Base-by-base conservation (phyloP, 2,329 filamentous ascomycete species). In the Arthrobotrys sinensis region DNA sequence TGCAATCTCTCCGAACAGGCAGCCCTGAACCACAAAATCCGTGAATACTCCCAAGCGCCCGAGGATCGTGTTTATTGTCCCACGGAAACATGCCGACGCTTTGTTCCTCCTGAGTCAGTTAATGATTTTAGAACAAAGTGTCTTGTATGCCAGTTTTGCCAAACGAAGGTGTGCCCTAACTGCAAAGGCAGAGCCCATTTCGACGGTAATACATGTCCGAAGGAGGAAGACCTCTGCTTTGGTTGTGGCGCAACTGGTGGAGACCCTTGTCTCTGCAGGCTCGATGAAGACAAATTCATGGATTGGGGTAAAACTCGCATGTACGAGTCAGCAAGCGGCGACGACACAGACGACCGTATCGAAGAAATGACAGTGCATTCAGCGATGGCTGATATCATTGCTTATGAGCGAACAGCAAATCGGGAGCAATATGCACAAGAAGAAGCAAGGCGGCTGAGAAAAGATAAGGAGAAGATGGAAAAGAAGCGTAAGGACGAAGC, bases 401-500 rank as follows among this genome's bases (percentile, higher is more conserved):
- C 57, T 24, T 77, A 60, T 34, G 73, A 77, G 16, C 57, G 66
- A 4, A 66, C 53, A 38, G 67, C 50, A 11, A 62, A 38, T 2
- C 60, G 67, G 24, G 73, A 77, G 24, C 73, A 77, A 14, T 55
- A 66, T 12, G 73, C 73, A 4, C 34, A 43, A 12, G 73, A 77
- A 36, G 73, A 77, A 60, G 66, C 73, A 8, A 19, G 60, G 28
- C 40, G 73, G 16, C 16, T 62, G 11, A 71, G 66, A 28, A 62
- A 48, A 45, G 57, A 65, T 8, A 77, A 77, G 16, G 73, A 77
- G 24, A 77, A 77, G 52, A 65, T 66, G 73, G 73, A 77, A 50
- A 70, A 65, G 73, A 77, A 77, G 36, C 66, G 73, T n/a, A 77
- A 66, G 34, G 73, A 77, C 10, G 73, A 71, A 53, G 73, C 73